Evolutionary conservation across 1,139 yeast species (phyloP).

Genomic region (Lodderomyces beijingensis): DNA sequence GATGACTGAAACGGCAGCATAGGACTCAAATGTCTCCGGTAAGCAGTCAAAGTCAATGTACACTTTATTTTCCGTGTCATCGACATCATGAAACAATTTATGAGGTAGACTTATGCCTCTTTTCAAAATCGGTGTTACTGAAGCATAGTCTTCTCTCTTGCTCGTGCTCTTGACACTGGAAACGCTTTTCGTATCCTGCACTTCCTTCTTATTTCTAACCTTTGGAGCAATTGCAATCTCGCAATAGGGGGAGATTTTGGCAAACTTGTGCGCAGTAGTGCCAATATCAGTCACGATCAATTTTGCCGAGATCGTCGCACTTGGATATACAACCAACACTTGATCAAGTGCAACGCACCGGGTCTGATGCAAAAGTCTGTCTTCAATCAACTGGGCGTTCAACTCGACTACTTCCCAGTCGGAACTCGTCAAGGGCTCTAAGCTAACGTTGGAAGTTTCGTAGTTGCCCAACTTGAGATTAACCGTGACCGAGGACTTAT

Average conservation of each 20-base stretch:
- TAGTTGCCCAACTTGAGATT: conserved; percentile 44
- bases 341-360: conserved; percentile 67
- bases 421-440: conserved; percentile 71
- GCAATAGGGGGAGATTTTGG: conserved; percentile 64
- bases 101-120: conserved; percentile 61
- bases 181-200: conserved; percentile 27
- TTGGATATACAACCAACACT: conserved; percentile 66
- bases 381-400: conserved; percentile 75
- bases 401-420: conserved; percentile 93
- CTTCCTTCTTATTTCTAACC: conserved; percentile 35
- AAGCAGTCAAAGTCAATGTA: conserved; percentile 40
- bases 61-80: conserved; percentile 26
- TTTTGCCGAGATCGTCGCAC: conserved; percentile 59
- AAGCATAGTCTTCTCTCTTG: conserved; percentile 24
- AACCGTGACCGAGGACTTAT: conserved; percentile 37
- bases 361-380: conserved; percentile 71
- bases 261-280: conserved; percentile 31
- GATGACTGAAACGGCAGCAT: conserved; percentile 57
- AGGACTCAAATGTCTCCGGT: conserved; percentile 24
- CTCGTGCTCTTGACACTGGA: conserved; percentile 15
- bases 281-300: conserved; percentile 63
- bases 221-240: conserved; percentile 86
- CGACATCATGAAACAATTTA: conserved; percentile 21
- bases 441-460: conserved; percentile 56
- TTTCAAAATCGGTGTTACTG: conserved; percentile 38